Evolutionary conservation across 768 basidiomycete species (phyloP).

Genomic region (Rhodotorula sphaerocarpa): DNA sequence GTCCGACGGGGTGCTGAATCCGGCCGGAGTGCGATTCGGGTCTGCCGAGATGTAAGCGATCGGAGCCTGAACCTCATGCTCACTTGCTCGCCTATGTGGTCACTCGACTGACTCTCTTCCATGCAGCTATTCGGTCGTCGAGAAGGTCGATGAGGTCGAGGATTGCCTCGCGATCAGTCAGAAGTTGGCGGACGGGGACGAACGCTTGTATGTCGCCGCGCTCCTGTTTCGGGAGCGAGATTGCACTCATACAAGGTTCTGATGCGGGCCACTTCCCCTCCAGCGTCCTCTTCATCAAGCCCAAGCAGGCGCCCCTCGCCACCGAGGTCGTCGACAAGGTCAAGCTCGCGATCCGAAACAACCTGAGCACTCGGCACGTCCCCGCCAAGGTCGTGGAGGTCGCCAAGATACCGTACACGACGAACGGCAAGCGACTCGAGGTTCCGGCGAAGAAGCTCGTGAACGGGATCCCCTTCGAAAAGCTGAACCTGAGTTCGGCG

Average conservation of each 20-base stretch:
- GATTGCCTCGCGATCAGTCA: conserved; percentile 39
- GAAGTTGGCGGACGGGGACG: conserved; percentile 36
- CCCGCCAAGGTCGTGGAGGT: conserved; percentile 35
- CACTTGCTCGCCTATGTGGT: too few species aligned
- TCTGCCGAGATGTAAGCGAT: conserved; percentile 27
- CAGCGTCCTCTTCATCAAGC: conserved; percentile 39
- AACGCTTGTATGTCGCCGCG: conserved; percentile 32
- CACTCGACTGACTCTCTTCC: not conserved
- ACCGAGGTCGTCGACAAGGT: conserved; percentile 26
- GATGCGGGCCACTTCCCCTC: not conserved
- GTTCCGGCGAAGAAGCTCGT: conserved; percentile 37
- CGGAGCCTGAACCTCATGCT: too few species aligned
- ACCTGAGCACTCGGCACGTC: conserved; percentile 35
- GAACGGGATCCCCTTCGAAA: conserved; percentile 32
- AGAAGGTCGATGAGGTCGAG: conserved; percentile 37
- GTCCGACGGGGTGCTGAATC: conserved; percentile 36
- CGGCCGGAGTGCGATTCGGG: conserved; percentile 38
- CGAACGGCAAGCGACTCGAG: conserved; percentile 38
- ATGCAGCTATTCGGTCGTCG: conserved; percentile 33
- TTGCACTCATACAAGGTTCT: not conserved
- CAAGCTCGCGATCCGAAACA: conserved; percentile 24
- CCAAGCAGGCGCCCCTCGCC: conserved; percentile 22
- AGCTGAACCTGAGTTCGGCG: conserved; percentile 31
- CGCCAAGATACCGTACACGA: conserved; percentile 32
- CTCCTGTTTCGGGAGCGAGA: not conserved